These are phyloP conservation scores for Nicotiana benthamiana DNA, from an alignment of 257 asterid species.

Conservation along the genomic window DNA sequence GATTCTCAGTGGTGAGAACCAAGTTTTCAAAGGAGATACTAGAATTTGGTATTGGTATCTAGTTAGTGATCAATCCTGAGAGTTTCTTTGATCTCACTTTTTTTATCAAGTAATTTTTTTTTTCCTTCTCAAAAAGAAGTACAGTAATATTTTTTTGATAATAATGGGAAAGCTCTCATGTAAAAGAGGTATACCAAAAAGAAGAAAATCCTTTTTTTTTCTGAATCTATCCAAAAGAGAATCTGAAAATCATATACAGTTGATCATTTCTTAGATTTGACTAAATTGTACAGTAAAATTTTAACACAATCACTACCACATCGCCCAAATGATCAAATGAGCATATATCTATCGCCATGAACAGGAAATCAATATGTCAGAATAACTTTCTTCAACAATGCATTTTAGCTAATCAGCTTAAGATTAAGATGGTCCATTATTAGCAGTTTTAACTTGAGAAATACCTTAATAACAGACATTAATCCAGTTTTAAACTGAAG, in stretches of 20 bases:
- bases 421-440: background rate
- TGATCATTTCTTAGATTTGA: background rate
- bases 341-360: background rate
- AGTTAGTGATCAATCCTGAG: background rate
- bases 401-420: background rate
- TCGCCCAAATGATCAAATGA: background rate
- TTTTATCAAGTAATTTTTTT: background rate
- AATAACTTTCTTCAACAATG: background rate
- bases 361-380: background rate
- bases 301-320: background rate
- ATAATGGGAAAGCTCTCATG: background rate
- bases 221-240: background rate
- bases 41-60: background rate
- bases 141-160: background rate
- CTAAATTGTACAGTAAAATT: background rate
- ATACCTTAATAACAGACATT: constrained; percentile 96
- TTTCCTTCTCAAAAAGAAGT: too few species aligned
- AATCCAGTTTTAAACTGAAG: constrained; percentile 97
- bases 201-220: background rate
- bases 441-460: constrained; percentile 6
- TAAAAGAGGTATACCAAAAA: background rate
- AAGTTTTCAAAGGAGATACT: background rate
- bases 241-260: background rate
- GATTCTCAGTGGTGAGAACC: too few species aligned
- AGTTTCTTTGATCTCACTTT: background rate